Evolutionary conservation across 257 asterid genomes (phyloP).

Genomic region (Sherardia arvensis): DNA sequence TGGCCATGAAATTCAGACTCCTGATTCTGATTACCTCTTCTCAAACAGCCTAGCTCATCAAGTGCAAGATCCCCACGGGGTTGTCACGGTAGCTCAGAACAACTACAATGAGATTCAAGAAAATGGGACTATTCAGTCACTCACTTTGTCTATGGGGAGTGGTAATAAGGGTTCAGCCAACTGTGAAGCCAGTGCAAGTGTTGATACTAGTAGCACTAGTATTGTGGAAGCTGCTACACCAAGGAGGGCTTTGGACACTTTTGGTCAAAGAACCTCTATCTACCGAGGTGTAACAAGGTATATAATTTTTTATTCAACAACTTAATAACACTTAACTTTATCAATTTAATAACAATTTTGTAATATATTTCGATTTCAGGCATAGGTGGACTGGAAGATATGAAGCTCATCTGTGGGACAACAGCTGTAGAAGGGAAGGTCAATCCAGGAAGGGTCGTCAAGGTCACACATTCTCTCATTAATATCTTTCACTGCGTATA

Average conservation of each 20-base stretch:
- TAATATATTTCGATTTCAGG: conserved; percentile 28
- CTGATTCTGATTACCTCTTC: conserved; percentile 41
- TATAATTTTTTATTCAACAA: not conserved
- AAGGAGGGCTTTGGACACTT: conserved; percentile 62
- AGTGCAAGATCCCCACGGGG: conserved; percentile 30
- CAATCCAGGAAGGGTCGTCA: conserved; percentile 95
- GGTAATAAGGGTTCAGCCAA: conserved; percentile 53
- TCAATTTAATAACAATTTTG: too few relatives aligned
- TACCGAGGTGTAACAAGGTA: conserved; percentile 95
- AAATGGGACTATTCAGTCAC: conserved; percentile 49
- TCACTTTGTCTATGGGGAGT: conserved; percentile 74
- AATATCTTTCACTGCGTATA: not conserved
- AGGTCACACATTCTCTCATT: conserved; percentile 28
- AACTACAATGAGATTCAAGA: conserved; percentile 42
- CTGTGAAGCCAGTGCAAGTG: conserved; percentile 31
- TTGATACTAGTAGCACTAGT: conserved; percentile 37
- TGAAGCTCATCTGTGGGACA: conserved; percentile 96
- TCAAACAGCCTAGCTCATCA: conserved; percentile 32
- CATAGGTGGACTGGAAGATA: conserved; percentile 96
- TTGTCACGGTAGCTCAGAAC: conserved; percentile 4
- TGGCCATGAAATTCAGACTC: conserved; percentile 36
- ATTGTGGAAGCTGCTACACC: conserved; percentile 55
- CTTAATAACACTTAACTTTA: not conserved
- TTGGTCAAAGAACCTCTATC: conserved; percentile 93
- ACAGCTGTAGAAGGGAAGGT: conserved; percentile 90